phyloP scores from a whole-genome alignment of 345 rosid genomes.

The Gossypium mustelinum region DNA sequence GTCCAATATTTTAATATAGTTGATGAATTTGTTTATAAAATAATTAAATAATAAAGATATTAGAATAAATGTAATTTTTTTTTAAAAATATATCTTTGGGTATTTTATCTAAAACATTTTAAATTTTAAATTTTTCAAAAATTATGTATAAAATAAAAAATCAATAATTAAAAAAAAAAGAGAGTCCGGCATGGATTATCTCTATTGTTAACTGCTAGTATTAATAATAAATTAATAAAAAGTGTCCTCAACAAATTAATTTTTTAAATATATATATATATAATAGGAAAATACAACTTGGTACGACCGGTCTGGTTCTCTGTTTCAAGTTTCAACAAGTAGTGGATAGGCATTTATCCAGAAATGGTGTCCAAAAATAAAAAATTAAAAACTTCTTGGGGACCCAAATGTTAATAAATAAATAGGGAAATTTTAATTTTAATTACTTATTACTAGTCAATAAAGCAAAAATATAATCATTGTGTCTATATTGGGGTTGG shows the following conservation, averaged over 20 bases:
- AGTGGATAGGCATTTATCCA: conserved; percentile 19
- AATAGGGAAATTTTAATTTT: neutral
- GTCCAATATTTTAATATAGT: too few species aligned
- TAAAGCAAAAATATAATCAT: neutral
- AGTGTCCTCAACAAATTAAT: neutral
- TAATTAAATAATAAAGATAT: too few species aligned
- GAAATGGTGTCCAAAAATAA: neutral
- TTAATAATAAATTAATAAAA: neutral
- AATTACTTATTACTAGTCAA: neutral
- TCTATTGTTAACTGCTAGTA: neutral
- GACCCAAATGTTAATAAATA: neutral
- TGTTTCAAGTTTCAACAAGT: conserved; percentile 1
- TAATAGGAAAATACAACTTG: neutral
- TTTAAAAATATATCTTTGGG: too few species aligned
- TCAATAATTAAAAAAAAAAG: neutral
- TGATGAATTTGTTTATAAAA: too few species aligned
- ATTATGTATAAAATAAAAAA: too few species aligned
- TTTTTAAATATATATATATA: neutral
- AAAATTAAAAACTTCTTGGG: neutral
- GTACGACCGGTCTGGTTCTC: conserved; percentile 1
- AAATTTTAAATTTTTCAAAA: too few species aligned
- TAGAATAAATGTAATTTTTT: too few species aligned
- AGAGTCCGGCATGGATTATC: neutral
- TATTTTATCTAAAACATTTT: too few species aligned
- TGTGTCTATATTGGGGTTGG: neutral